Conservation (phyloP, 805 yeast genomes). For the Cyberlindnera euphorbiiphila region DNA sequence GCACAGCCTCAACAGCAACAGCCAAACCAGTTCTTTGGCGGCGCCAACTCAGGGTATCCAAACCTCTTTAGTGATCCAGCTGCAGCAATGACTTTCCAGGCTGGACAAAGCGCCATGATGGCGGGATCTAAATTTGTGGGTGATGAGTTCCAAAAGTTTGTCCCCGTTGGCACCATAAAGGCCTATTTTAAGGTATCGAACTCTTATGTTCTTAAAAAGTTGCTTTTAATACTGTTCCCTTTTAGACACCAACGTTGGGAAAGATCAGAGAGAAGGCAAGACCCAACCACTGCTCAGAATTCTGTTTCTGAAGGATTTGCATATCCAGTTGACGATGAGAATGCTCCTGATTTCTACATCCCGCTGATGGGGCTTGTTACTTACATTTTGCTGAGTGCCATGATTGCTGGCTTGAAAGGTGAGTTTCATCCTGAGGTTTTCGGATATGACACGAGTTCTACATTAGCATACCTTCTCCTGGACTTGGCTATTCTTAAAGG, state of each 20-base stretch:
- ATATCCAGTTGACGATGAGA: constrained; percentile 80
- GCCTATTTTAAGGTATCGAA: constrained; percentile 92
- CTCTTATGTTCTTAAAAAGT: constrained; percentile 72
- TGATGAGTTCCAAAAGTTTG: constrained; percentile 48
- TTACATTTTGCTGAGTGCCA: constrained; percentile 78
- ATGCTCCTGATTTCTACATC: constrained; percentile 94
- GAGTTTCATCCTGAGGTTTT: constrained; percentile 90
- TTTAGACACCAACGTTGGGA: constrained; percentile 83
- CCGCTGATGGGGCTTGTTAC: constrained; percentile 93
- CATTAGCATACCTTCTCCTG: constrained; percentile 73
- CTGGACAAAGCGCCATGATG: constrained; percentile 80
- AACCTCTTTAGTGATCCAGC: constrained; percentile 71
- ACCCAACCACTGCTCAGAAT: constrained; percentile 20
- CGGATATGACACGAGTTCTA: constrained; percentile 82
- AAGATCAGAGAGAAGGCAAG: constrained; percentile 41
- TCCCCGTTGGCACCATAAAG: constrained; percentile 55
- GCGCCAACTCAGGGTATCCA: constrained; percentile 25
- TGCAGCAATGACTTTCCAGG: constrained; percentile 79
- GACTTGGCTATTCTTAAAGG: constrained; percentile 75
- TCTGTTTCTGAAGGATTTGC: constrained; percentile 41
- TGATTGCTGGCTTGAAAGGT: constrained; percentile 80
- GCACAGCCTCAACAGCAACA: constrained; percentile 20
- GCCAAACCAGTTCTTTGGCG: constrained; percentile 9
- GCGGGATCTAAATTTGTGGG: constrained; percentile 79
- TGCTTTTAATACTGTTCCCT: constrained; percentile 76